Evolutionary conservation across 148 eudicot species (phyloP), one percentile per base, ranked within the genome.

Genomic region (Persicaria tinctoria): DNA sequence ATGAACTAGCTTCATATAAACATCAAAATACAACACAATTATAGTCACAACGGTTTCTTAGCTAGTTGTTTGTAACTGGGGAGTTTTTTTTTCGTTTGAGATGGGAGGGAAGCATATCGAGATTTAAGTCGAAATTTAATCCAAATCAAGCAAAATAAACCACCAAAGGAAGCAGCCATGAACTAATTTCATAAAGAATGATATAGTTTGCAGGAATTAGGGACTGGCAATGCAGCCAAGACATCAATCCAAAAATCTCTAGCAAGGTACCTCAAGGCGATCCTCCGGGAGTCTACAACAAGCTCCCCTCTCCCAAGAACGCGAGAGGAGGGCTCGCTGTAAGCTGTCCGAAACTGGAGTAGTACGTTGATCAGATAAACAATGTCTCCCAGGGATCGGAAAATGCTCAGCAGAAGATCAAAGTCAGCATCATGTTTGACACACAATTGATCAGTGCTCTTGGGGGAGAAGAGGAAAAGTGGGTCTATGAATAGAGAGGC

Each of bases 401-500:
- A 80, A 77, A 79, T 78, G 45, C 74, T 80, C 48, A 86, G 78
- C n/a, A 59, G 46, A 20, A 75, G 75, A 54, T 84, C 89, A 73
- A 86, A 78, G 75, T 66, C 53, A 12, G 83, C 56, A 68, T 86
- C 87, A 56, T 76, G 76, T 46, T 64, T 54, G 76, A 82, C 75
- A 79, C 89, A 86, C 1, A 84, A 51, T 5, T 14, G 10, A 38
- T 70, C 78, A 51, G 20, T 20, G 72, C 85, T 73, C 74, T 62
- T 81, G 59, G 87, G 87, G 4, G 85, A 76, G 77, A 84, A 84
- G 73, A 84, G 82, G 74, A 84, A 86, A 70, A 86, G 80, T 32
- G 89, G 87, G 64, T 86, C 89, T 44, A 86, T 81, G 75, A 84
- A 84, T 5, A 84, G 84, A 6, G 85, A 84, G 13, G n/a, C n/a